Evolutionary conservation across 495 filamentous ascomycete genomes (phyloP).

Genomic region (Neurospora tetraspora): DNA sequence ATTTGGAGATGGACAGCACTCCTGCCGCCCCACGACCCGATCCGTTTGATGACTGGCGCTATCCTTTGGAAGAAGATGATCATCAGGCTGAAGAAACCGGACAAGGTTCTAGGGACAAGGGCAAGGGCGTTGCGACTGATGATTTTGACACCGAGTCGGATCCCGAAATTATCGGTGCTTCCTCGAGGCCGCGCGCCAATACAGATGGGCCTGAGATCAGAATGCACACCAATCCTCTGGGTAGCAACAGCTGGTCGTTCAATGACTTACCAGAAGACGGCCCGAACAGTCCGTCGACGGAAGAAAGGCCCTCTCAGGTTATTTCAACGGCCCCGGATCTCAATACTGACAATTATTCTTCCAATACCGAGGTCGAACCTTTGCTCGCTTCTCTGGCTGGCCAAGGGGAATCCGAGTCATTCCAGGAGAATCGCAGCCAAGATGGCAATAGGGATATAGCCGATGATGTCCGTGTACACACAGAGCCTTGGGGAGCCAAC

Average conservation of each 20-base stretch:
- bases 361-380: background rate
- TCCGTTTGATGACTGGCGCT: background rate
- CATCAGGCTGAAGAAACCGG: background rate
- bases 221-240: conserved; percentile 29
- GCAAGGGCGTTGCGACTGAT: conserved; percentile 6
- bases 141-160: background rate
- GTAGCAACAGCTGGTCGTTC: conserved; percentile 43
- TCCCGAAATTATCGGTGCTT: conserved; percentile 5
- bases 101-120: background rate
- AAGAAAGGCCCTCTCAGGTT: background rate
- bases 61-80: background rate
- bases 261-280: conserved; percentile 15
- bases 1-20: background rate
- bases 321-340: background rate
- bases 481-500: background rate
- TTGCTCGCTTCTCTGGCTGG: background rate
- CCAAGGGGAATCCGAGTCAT: background rate
- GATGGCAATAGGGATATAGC: background rate
- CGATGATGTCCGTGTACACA: background rate
- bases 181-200: conserved; percentile 24
- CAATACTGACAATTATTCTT: background rate
- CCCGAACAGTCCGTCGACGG: background rate
- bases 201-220: conserved; percentile 36
- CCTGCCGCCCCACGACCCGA: background rate
- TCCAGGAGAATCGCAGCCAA: background rate